Conservation (phyloP, 192 early-diverging fungal genomes). For the Backusella parvicylindrica region DNA sequence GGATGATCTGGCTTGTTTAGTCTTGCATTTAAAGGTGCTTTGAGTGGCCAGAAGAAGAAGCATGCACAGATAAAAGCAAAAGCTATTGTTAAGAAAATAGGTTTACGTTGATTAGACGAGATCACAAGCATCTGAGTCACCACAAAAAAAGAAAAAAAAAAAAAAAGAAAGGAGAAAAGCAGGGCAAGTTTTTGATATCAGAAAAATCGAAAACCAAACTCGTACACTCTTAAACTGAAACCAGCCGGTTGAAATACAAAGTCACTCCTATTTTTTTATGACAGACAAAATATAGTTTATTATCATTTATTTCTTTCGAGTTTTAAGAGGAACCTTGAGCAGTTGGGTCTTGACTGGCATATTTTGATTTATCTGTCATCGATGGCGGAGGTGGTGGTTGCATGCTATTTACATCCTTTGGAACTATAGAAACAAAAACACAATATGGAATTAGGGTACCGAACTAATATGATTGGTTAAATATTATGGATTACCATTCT, state of each 20-base stretch:
- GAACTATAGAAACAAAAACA: background rate
- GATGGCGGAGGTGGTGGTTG: constrained; percentile 27
- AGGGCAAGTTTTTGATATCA: background rate
- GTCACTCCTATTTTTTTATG: background rate
- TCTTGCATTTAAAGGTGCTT: background rate
- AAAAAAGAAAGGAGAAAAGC: background rate
- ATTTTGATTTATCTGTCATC: constrained; percentile 27
- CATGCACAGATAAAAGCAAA: background rate
- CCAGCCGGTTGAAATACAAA: background rate
- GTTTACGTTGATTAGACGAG: constrained; percentile 11
- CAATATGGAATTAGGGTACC: too few species aligned
- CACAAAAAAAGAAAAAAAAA: background rate
- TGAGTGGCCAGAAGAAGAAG: constrained; percentile 10
- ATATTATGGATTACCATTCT: background rate
- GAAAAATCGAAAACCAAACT: background rate
- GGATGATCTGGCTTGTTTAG: constrained; percentile 5
- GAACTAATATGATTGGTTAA: background rate
- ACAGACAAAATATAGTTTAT: background rate
- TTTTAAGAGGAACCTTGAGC: constrained; percentile 41
- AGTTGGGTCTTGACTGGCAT: constrained; percentile 59
- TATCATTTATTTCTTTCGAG: background rate
- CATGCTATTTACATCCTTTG: background rate
- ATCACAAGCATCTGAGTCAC: constrained; percentile 5
- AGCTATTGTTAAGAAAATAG: background rate
- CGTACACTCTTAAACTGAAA: background rate